phyloP scores from a whole-genome alignment of 257 asterid genomes.

The Nicotiana obtusifolia region DNA sequence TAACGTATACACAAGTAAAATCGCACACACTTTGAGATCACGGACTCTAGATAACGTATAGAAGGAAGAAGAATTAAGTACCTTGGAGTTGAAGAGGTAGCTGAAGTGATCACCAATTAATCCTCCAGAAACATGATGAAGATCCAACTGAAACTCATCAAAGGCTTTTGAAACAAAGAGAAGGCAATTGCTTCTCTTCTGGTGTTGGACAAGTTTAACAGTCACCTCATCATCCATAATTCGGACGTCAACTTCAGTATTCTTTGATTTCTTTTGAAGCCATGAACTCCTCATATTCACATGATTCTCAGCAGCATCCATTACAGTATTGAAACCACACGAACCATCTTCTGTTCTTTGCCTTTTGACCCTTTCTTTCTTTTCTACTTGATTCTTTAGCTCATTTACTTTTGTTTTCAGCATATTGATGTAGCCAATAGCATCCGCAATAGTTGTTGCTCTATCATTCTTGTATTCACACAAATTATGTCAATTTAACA shows the following conservation, averaged over 20 bases:
- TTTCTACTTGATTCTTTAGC: conserved; percentile 47
- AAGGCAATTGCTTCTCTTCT: conserved; percentile 61
- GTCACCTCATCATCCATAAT: conserved; percentile 72
- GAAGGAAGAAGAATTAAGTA: conserved; percentile 7
- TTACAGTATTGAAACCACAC: no score
- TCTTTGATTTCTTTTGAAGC: conserved; percentile 63
- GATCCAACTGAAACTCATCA: conserved; percentile 76
- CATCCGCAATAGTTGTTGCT: conserved; percentile 56
- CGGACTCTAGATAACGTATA: no score
- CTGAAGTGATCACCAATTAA: conserved; percentile 73
- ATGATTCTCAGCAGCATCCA: conserved; percentile 28
- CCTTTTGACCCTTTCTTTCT: conserved; percentile 64
- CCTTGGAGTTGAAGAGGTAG: conserved; percentile 81
- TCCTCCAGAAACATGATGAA: conserved; percentile 85
- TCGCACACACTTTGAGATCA: no score
- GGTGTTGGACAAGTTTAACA: conserved; percentile 71
- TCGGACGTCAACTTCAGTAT: conserved; percentile 68
- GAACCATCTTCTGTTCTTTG: conserved; percentile 31
- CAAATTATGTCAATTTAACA: not conserved
- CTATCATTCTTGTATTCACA: conserved; percentile 38
- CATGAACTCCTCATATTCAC: conserved; percentile 63
- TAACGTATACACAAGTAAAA: no score
- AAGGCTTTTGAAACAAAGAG: conserved; percentile 58
- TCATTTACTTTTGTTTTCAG: conserved; percentile 51
- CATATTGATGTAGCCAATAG: conserved; percentile 54